phyloP scores from a whole-genome alignment of 176 grass and related monocot species.

The Cymbopogon citratus region DNA sequence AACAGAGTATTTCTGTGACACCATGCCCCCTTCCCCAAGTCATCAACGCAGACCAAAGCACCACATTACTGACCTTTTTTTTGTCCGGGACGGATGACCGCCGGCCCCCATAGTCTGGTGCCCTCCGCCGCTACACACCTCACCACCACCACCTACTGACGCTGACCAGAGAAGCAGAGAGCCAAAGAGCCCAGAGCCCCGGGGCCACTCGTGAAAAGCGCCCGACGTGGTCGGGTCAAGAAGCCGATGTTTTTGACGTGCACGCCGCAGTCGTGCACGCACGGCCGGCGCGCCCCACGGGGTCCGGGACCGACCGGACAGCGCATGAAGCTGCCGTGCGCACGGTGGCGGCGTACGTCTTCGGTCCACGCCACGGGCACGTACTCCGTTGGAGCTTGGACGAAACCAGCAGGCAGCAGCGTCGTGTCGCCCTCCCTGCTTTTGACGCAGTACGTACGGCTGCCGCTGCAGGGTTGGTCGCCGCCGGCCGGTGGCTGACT shows the following conservation, averaged over 20 bases:
- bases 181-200: too few relatives aligned
- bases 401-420: slow-evolving; percentile 17
- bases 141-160: too few relatives aligned
- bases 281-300: neutral
- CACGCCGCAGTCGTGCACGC: neutral
- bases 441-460: neutral
- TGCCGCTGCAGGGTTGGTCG: neutral
- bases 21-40: slow-evolving; percentile 9
- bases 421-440: neutral
- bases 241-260: slow-evolving; percentile 25
- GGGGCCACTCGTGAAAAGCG: neutral
- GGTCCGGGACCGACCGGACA: neutral
- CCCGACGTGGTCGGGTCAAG: neutral
- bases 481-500: neutral
- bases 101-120: too few relatives aligned
- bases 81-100: too few relatives aligned
- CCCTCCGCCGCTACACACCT: too few relatives aligned
- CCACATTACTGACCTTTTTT: too few relatives aligned
- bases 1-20: neutral
- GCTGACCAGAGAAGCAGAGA: too few relatives aligned
- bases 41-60: neutral
- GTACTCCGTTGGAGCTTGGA: neutral
- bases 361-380: neutral
- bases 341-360: neutral
- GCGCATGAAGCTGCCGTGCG: neutral